Evolutionary conservation across 2,329 filamentous ascomycete species (phyloP).

Genomic region (Chaetomium globosum): DNA sequence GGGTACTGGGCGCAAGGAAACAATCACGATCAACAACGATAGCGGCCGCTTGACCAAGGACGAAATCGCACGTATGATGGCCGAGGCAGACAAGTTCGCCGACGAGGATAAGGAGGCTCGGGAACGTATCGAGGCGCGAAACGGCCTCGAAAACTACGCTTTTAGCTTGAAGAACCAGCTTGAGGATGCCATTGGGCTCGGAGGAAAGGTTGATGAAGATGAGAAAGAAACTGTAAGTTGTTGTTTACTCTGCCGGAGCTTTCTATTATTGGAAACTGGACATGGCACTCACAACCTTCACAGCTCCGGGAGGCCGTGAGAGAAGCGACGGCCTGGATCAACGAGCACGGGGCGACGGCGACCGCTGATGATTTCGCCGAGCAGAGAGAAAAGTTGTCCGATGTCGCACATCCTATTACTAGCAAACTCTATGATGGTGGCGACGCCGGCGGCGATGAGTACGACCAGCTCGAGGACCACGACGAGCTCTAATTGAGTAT

Average conservation of each 20-base stretch:
- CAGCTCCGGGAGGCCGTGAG: slow-evolving; percentile 85
- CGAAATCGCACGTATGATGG: slow-evolving; percentile 98
- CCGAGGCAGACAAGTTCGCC: slow-evolving; percentile 95
- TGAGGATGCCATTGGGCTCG: slow-evolving; percentile 91
- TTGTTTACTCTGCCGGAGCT: neutral
- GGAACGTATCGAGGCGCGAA: slow-evolving; percentile 93
- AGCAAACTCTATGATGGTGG: slow-evolving; percentile 83
- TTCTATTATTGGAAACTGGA: neutral
- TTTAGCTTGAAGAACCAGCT: slow-evolving; percentile 98
- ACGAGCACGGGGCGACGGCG: slow-evolving; percentile 72
- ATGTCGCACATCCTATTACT: slow-evolving; percentile 95
- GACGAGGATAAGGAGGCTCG: slow-evolving; percentile 98
- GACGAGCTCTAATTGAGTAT: slow-evolving; percentile 27
- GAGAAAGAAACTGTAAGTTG: slow-evolving; percentile 76
- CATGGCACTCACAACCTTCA: neutral
- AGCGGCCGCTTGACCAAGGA: slow-evolving; percentile 93
- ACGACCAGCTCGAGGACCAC: slow-evolving; percentile 18
- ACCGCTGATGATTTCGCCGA: slow-evolving; percentile 94
- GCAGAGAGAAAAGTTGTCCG: slow-evolving; percentile 97
- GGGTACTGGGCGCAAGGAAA: slow-evolving; percentile 94
- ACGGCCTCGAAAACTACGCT: slow-evolving; percentile 96
- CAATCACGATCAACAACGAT: slow-evolving; percentile 98
- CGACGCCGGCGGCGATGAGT: slow-evolving; percentile 41
- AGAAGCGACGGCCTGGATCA: slow-evolving; percentile 92
- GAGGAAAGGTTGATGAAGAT: slow-evolving; percentile 88